Conservation (phyloP, 1,284 basidiomycete species). For the Porodaedalea pini region DNA sequence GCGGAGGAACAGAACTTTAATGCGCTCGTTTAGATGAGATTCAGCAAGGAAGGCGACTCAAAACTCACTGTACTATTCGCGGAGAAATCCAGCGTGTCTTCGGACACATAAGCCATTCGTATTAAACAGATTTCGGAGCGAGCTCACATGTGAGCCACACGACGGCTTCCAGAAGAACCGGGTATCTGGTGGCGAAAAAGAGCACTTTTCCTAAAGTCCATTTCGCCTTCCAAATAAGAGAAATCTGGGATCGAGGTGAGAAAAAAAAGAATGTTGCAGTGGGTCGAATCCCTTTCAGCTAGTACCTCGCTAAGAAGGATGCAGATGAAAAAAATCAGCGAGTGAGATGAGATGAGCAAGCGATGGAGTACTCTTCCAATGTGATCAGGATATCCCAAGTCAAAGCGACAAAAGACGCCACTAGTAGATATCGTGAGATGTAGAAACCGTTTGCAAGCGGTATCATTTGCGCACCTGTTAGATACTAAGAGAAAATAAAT, state of each 20-base stretch:
- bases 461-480: background rate
- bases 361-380: slow-evolving; percentile 1
- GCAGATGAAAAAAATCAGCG: background rate
- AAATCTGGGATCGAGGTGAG: background rate
- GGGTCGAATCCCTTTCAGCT: no score
- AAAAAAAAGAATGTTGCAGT: no score
- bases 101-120: background rate
- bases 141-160: slow-evolving; percentile 3
- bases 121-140: background rate
- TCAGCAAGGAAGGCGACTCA: background rate
- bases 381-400: slow-evolving; percentile 9
- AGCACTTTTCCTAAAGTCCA: slow-evolving; percentile 11
- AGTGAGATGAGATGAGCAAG: background rate
- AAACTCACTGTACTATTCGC: background rate
- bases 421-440: background rate
- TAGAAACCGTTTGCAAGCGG: background rate
- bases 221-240: slow-evolving; percentile 9
- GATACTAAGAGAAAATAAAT: background rate
- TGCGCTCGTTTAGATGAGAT: background rate
- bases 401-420: slow-evolving; percentile 9
- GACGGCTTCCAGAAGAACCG: slow-evolving; percentile 1
- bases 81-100: slow-evolving; percentile 6
- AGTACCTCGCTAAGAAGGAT: background rate
- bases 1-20: slow-evolving; percentile 1
- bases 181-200: slow-evolving; percentile 9